Conservation (phyloP, 2,329 filamentous ascomycete species). For the Colletotrichum sansevieriae region DNA sequence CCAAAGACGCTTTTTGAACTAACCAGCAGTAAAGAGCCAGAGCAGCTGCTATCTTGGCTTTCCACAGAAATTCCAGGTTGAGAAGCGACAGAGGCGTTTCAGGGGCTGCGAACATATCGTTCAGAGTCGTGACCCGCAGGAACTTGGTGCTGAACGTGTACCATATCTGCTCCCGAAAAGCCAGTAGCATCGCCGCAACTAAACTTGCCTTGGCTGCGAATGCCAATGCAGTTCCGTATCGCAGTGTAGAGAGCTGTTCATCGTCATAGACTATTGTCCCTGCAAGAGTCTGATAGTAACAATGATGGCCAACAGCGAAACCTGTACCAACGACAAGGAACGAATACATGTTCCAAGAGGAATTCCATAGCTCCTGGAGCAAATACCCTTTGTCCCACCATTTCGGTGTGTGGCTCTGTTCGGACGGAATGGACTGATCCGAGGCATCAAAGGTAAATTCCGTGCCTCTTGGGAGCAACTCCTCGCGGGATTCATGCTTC, state of each 20-base stretch:
- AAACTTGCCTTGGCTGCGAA: slow-evolving; percentile 53
- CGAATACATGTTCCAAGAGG: slow-evolving; percentile 51
- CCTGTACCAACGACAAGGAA: slow-evolving; percentile 49
- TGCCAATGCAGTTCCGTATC: slow-evolving; percentile 51
- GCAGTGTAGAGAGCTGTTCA: slow-evolving; percentile 51
- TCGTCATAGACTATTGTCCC: slow-evolving; percentile 45
- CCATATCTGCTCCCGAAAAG: slow-evolving; percentile 39
- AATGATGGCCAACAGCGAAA: slow-evolving; percentile 51
- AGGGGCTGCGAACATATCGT: slow-evolving; percentile 19
- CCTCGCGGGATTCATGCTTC: slow-evolving; percentile 7
- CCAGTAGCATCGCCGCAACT: slow-evolving; percentile 48
- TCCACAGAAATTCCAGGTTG: slow-evolving; percentile 47
- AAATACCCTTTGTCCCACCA: slow-evolving; percentile 10
- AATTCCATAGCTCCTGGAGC: slow-evolving; percentile 50
- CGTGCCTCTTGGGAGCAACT: not conserved
- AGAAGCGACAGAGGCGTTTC: slow-evolving; percentile 37
- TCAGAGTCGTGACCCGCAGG: not conserved
- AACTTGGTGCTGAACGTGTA: slow-evolving; percentile 41
- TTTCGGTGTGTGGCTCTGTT: not conserved
- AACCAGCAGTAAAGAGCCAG: slow-evolving; percentile 52
- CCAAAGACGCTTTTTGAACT: accelerated
- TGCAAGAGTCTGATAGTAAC: slow-evolving; percentile 50
- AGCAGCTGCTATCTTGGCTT: slow-evolving; percentile 49
- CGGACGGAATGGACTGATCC: not conserved
- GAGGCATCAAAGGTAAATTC: not conserved